Percentiles rank a stretch among this genome's conserved stretches.
Evolutionary conservation across 2,329 filamentous ascomycete species (phyloP).

Genomic region (Amauroascus verrucosus): DNA sequence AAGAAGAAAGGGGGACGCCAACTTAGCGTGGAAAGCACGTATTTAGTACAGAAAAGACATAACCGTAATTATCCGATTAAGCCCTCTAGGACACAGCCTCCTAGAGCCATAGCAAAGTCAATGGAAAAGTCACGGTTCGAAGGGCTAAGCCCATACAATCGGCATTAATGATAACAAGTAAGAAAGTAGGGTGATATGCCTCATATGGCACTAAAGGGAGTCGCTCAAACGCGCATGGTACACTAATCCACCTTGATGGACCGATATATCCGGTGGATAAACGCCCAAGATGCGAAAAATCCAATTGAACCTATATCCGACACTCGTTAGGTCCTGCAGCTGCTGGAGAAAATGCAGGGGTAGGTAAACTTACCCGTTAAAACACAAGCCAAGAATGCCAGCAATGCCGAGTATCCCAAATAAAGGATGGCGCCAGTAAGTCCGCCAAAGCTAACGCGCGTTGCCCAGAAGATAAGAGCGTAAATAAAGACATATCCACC

Average conservation of each 20-base stretch:
- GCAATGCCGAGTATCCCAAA: slow-evolving; percentile 79
- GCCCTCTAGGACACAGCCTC: neutral
- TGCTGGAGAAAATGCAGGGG: neutral
- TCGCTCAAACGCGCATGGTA: neutral
- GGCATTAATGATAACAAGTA: neutral
- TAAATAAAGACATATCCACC: slow-evolving; percentile 88
- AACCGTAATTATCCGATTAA: neutral
- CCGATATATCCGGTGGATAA: slow-evolving; percentile 84
- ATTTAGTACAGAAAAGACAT: too few relatives aligned
- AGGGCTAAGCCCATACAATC: neutral
- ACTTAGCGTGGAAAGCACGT: too few relatives aligned
- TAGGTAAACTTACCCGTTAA: slow-evolving; percentile 63
- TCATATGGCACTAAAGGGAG: neutral
- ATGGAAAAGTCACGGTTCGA: neutral
- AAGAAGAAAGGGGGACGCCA: too few relatives aligned
- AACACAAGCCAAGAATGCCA: slow-evolving; percentile 87
- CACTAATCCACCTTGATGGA: slow-evolving; percentile 94
- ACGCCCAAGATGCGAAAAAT: slow-evolving; percentile 89
- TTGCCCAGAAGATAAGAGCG: slow-evolving; percentile 81
- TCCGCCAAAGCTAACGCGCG: slow-evolving; percentile 73
- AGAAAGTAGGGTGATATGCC: neutral
- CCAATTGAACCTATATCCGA: slow-evolving; percentile 68
- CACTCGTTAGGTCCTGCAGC: neutral
- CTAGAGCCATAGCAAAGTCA: neutral
- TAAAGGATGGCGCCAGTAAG: slow-evolving; percentile 83